A percentile compares a stretch with the other conserved stretches of the same genome.
phyloP scores from a whole-genome alignment of 1,284 basidiomycete species.

The Ustilago nuda region DNA sequence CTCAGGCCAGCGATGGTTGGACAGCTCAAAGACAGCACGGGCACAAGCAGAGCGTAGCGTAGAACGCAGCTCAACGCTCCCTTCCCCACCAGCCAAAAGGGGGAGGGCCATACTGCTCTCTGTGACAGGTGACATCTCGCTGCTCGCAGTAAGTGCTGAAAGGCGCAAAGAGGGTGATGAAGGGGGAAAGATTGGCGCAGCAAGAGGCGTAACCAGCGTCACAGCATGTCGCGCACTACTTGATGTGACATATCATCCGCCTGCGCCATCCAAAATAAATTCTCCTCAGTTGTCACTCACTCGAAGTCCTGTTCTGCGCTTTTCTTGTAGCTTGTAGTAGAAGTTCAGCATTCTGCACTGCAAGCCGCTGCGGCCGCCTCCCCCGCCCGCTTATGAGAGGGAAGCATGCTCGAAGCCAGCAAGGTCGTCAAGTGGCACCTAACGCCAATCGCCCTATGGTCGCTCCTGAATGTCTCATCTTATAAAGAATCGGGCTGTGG shows the following conservation, averaged over 20 bases:
- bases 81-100: not conserved
- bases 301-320: not conserved
- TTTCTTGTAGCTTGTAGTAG: not conserved
- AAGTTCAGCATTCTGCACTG: not conserved
- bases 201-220: not conserved
- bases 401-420: not conserved
- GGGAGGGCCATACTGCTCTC: not conserved
- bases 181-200: not conserved
- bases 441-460: not conserved
- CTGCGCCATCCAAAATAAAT: conserved; percentile 6
- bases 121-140: not conserved
- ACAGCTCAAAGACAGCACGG: not conserved
- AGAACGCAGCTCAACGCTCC: conserved; percentile 22
- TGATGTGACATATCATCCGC: conserved; percentile 39
- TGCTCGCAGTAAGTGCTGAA: not conserved
- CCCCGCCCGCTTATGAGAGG: not conserved
- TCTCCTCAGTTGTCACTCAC: not conserved
- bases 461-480: not conserved
- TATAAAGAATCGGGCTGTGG: not conserved
- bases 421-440: too few relatives aligned
- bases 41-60: not conserved
- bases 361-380: too few relatives aligned
- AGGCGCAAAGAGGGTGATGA: not conserved
- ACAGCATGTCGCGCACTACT: conserved; percentile 21
- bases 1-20: not conserved